Base-by-base conservation (phyloP, 1,139 yeast species). In the Ogataea hybrid region DNA sequence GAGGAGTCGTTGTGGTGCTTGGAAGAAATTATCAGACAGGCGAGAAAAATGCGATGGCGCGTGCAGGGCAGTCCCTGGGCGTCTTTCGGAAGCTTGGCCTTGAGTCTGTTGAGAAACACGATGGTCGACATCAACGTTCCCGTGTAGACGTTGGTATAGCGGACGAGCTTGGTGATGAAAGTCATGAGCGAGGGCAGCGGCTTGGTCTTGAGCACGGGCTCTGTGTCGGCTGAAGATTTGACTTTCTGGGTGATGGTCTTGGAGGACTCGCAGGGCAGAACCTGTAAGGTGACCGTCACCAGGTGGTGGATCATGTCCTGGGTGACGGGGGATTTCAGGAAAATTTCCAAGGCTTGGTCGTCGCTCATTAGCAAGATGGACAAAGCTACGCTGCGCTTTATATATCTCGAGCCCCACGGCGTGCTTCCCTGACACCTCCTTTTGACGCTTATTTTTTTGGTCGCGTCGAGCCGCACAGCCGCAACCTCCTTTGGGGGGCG, bases 41-140 rank as follows among this genome's bases (percentile, higher is more conserved):
- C 84, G 47, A 84, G 70, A 52, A 84, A 78, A 47, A 84, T 81
- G 57, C 94, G 71, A 62, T 84, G 92, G 58, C 87, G 73, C 2
- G 94, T 84, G 51, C 88, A 82, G 25, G 89, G 85, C 49, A 82
- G 67, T 25, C 92, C 92, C 54, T 79, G 81, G 25, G 90, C 86
- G 50, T 81, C 83, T 46, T 69, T 68, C 33, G 92, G 90, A 43
- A 84, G 68, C 53, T 73, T 79, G 41, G 70, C 50, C 60, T 77
- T 75, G 52, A 84, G 68, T 53, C 79, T 71, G 53, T 81, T 75
- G 61, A 84, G 70, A 59, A 81, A 83, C 30, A 83, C 81, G 49
- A 80, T 72, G 3, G 90, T 81, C 15, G 88, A 75, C 77, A 84
- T 74, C 52, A 84, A 70, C 10, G 90, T 84, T 20, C 89, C 88